Evolutionary conservation across 2,329 filamentous ascomycete species (phyloP), one percentile per base, ranked within the genome.

Genomic region (Fulvia fulva): DNA sequence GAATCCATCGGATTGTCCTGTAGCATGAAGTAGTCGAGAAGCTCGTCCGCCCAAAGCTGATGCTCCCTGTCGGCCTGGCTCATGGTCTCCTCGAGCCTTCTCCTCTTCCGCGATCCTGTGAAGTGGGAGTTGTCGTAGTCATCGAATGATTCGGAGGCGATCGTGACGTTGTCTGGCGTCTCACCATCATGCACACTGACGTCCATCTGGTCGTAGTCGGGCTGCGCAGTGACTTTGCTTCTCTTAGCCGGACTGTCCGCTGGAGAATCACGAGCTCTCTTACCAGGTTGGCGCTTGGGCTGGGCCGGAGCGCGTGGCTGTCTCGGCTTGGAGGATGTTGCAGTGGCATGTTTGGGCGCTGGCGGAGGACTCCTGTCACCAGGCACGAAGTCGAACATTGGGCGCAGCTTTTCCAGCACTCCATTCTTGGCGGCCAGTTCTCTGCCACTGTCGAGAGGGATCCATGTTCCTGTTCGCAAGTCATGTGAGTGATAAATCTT

Each of bases 11-110:
- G 67, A 26, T 66, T 66, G 55, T 71, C 71, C 45, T 68, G 65
- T 46, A 93, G 86, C 76, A 97, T 87, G 70, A 97, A 99, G 76
- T 97, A 99, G 74, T 99, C 94, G 34, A 99, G 81, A 25, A 99
- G 82, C 67, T 94, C 90, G 65, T 99, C 94, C 16, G 91, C 90
- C 75, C 96, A 99, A 23, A 96, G 81, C 26, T 90, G 87, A 73
- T 97, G 92, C 66, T 94, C 88, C 71, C 92, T 89, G 64, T 95
- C 90, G 7, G 84, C 86, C 60, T 81, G 73, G 12, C 79, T 80
- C 73, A 83, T 75, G 12, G 62, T 62, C 30, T 75, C 84, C 69
- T 78, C 87, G 56, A 87, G 83, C n/a, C 90, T 83, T 77, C 95
- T 95, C 60, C 92, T 85, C 76, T 96, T 96, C 59, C 83, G 81